Conservation (phyloP, 1,284 basidiomycete species). For the Phylloboletellus chloephorus region DNA sequence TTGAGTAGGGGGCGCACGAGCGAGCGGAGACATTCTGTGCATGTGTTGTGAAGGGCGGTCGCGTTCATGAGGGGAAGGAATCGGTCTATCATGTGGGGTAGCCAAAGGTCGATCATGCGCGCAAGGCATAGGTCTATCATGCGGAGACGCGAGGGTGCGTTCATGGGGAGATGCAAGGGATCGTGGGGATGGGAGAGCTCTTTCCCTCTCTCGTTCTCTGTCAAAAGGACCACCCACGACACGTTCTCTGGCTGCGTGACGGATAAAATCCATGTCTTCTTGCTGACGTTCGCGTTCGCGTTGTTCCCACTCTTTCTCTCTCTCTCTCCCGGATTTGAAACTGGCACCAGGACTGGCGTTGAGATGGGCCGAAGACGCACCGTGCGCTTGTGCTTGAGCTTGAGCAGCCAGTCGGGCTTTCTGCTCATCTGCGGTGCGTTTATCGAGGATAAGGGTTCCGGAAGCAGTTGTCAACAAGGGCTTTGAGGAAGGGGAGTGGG, state of each 20-base stretch:
- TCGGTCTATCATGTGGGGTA: constrained; percentile 19
- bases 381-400: constrained; percentile 18
- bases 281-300: constrained; percentile 27
- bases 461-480: constrained; percentile 22
- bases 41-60: constrained; percentile 20
- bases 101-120: constrained; percentile 20
- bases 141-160: constrained; percentile 17
- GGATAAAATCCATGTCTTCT: constrained; percentile 27
- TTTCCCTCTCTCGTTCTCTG: constrained; percentile 26
- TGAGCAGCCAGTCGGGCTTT: constrained; percentile 21
- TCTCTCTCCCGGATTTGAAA: constrained; percentile 27
- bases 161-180: constrained; percentile 16
- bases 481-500: constrained; percentile 27
- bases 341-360: constrained; percentile 18
- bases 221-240: constrained; percentile 16
- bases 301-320: constrained; percentile 28
- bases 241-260: constrained; percentile 24
- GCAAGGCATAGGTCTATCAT: constrained; percentile 20
- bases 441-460: constrained; percentile 28
- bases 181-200: constrained; percentile 22
- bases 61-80: constrained; percentile 24
- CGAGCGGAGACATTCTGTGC: constrained; percentile 25
- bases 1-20: constrained; percentile 18
- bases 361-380: constrained; percentile 18
- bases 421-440: constrained; percentile 30